Percentiles rank a stretch among this genome's conserved stretches.
phyloP scores from a whole-genome alignment of 257 asterid species.

The Solanum sitiens region DNA sequence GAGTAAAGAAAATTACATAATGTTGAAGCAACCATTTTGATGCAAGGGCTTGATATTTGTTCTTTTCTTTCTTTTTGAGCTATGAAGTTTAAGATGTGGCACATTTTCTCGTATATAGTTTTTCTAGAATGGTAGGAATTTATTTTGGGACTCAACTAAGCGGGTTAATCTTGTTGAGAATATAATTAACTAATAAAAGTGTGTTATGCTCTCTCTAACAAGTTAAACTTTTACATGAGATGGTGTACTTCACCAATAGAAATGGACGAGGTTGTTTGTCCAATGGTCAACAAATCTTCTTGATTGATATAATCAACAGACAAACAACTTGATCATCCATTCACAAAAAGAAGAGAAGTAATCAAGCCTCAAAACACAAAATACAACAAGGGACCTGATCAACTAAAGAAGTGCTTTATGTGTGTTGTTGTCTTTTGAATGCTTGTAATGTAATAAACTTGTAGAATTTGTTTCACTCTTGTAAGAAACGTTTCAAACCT shows the following conservation, averaged over 20 bases:
- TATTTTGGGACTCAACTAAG: background rate
- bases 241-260: background rate
- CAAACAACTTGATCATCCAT: background rate
- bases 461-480: background rate
- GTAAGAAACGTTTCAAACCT: background rate
- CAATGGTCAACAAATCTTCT: background rate
- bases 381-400: background rate
- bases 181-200: background rate
- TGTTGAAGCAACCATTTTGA: background rate
- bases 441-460: background rate
- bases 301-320: background rate
- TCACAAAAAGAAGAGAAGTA: background rate
- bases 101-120: background rate
- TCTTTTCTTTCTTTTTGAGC: background rate
- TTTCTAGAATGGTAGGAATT: background rate
- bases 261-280: background rate
- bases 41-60: background rate
- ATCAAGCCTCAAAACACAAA: background rate
- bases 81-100: background rate
- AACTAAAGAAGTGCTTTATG: background rate
- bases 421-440: background rate
- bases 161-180: background rate
- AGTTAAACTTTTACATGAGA: too few species aligned
- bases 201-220: background rate
- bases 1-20: background rate